Percentiles rank a stretch among this genome's conserved stretches.
Conservation (phyloP, 179 eudicot species). For the Amaranthus tricolor region DNA sequence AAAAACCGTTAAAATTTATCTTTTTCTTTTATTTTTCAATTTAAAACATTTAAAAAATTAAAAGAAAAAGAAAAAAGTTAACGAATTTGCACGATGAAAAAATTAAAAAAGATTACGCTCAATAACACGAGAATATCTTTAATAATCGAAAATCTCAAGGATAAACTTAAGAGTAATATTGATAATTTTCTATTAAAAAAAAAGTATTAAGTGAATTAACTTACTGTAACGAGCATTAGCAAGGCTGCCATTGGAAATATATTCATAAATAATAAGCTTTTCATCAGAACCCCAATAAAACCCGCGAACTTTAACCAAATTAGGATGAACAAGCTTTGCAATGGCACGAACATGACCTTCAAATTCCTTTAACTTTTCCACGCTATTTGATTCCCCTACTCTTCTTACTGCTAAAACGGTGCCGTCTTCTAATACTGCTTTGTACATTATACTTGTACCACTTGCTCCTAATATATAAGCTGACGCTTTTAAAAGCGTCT, state of each 20-base stretch:
- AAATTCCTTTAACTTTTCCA: constrained; percentile 69
- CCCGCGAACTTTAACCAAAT: constrained; percentile 76
- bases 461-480: constrained; percentile 83
- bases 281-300: constrained; percentile 88
- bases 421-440: constrained; percentile 85
- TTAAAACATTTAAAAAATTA: neutral
- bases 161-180: neutral
- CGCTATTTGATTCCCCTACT: constrained; percentile 54
- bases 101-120: no score
- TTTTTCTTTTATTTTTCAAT: no score
- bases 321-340: constrained; percentile 75
- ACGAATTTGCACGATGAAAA: no score
- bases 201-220: constrained; percentile 13
- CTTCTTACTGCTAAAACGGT: constrained; percentile 71
- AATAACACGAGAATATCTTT: no score
- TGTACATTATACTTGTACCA: constrained; percentile 80
- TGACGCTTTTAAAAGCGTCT: constrained; percentile 81
- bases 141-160: no score
- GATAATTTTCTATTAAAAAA: no score
- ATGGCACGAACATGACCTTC: constrained; percentile 66
- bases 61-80: neutral
- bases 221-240: constrained; percentile 90
- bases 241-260: constrained; percentile 84
- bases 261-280: constrained; percentile 83
- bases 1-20: no score